These are phyloP conservation scores for Cryptosporidium meleagridis DNA, from an alignment of 169 alveolate genomes.

Conservation along the genomic window DNA sequence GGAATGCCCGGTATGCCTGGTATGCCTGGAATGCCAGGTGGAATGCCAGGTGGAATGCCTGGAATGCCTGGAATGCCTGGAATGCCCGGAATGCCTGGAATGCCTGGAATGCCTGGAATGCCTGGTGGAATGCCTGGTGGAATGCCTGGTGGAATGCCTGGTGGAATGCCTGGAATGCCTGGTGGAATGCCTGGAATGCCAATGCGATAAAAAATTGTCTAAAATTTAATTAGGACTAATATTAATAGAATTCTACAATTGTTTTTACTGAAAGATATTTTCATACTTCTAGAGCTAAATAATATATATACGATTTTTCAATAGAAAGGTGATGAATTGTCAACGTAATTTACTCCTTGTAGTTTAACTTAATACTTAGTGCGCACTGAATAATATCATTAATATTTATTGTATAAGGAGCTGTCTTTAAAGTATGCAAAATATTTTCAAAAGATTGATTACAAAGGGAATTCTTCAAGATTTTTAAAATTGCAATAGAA, in stretches of 20 bases:
- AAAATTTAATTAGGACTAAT: not conserved
- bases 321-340: not conserved
- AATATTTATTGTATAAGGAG: slow-evolving; percentile 66
- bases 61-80: slow-evolving; percentile 16
- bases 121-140: slow-evolving; percentile 28
- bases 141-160: not conserved
- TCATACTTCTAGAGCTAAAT: not conserved
- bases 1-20: slow-evolving; percentile 51
- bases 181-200: slow-evolving; percentile 3
- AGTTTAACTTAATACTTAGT: slow-evolving; percentile 75
- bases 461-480: slow-evolving; percentile 80
- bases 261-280: not conserved
- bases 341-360: not conserved
- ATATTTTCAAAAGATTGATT: slow-evolving; percentile 69
- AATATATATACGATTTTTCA: not conserved
- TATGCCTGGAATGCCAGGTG: slow-evolving; percentile 64
- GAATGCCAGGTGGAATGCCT: slow-evolving; percentile 57
- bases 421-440: slow-evolving; percentile 60
- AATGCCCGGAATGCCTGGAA: slow-evolving; percentile 44
- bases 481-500: slow-evolving; percentile 88
- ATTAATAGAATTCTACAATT: not conserved
- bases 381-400: slow-evolving; percentile 78
- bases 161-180: no score
- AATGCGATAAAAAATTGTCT: slow-evolving; percentile 10
- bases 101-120: not conserved